phyloP scores from a whole-genome alignment of 1,284 basidiomycete genomes.

The Athelia sp. region DNA sequence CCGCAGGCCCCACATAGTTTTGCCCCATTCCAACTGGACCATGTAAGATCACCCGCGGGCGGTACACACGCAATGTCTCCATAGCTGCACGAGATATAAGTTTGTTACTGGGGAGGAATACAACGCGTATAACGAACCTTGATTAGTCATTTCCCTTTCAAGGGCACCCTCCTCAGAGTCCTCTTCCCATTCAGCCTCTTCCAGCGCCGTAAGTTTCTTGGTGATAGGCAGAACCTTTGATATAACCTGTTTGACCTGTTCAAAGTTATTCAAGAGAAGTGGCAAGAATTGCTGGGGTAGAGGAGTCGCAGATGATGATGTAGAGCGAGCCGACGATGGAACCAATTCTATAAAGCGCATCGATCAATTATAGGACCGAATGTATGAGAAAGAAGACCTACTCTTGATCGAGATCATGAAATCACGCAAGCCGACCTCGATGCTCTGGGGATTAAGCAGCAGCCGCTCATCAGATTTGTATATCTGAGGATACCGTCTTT shows the following conservation, averaged over 20 bases:
- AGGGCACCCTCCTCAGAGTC: slow-evolving; percentile 66
- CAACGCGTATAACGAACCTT: slow-evolving; percentile 60
- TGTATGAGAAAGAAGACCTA: slow-evolving; percentile 34
- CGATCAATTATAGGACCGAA: slow-evolving; percentile 3
- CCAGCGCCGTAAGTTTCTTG: slow-evolving; percentile 77
- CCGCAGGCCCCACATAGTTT: slow-evolving; percentile 82
- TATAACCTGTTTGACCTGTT: slow-evolving; percentile 69
- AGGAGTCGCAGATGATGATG: slow-evolving; percentile 80
- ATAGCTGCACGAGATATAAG: slow-evolving; percentile 55
- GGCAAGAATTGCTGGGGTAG: slow-evolving; percentile 87
- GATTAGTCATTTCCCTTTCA: slow-evolving; percentile 81
- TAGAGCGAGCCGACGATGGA: slow-evolving; percentile 91
- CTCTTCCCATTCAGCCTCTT: slow-evolving; percentile 92
- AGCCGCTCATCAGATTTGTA: slow-evolving; percentile 91
- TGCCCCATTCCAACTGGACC: slow-evolving; percentile 90
- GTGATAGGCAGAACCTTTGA: slow-evolving; percentile 65
- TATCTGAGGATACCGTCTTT: slow-evolving; percentile 95
- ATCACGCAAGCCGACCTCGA: slow-evolving; percentile 84
- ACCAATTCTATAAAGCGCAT: slow-evolving; percentile 63
- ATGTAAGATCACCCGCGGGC: slow-evolving; percentile 85
- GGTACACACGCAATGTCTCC: slow-evolving; percentile 86
- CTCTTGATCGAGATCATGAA: slow-evolving; percentile 98
- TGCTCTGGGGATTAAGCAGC: slow-evolving; percentile 81
- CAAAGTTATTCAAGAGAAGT: slow-evolving; percentile 66
- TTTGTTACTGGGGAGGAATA: slow-evolving; percentile 5